Conservation (phyloP, 2,329 filamentous ascomycete genomes). For the Arthroderma sp. region DNA sequence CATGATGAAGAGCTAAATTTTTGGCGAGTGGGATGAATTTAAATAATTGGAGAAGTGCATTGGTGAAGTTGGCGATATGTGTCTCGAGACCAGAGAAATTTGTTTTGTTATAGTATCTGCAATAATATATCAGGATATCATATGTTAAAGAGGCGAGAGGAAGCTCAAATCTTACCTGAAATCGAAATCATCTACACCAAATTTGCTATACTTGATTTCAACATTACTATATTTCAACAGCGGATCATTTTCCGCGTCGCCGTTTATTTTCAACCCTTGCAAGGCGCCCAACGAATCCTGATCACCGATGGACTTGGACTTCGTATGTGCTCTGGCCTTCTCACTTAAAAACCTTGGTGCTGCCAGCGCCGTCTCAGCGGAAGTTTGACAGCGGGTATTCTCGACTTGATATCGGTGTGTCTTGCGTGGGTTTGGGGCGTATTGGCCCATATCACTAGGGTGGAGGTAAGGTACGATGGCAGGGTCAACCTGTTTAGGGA, state of each 20-base stretch:
- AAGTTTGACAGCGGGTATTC: constrained; percentile 55
- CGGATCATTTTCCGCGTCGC: constrained; percentile 64
- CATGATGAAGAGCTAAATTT: constrained; percentile 79
- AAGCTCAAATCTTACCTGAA: constrained; percentile 59
- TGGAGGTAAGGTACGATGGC: constrained; percentile 58
- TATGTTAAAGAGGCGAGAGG: background rate
- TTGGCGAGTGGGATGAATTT: constrained; percentile 80
- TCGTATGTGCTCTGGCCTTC: constrained; percentile 57
- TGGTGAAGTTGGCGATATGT: constrained; percentile 93
- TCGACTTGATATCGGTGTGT: constrained; percentile 71
- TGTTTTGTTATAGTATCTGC: constrained; percentile 87
- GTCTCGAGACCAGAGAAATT: constrained; percentile 84
- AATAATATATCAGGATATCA: constrained; percentile 14
- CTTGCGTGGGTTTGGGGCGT: constrained; percentile 63
- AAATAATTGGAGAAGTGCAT: constrained; percentile 79
- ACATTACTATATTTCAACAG: constrained; percentile 84
- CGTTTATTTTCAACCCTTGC: constrained; percentile 56
- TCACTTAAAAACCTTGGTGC: constrained; percentile 92
- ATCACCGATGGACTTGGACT: constrained; percentile 28
- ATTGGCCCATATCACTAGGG: constrained; percentile 59
- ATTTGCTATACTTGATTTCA: constrained; percentile 98
- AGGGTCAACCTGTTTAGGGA: constrained; percentile 61
- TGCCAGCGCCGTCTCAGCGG: constrained; percentile 48
- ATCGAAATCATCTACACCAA: constrained; percentile 98
- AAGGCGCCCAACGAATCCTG: constrained; percentile 43